Evolutionary conservation across 1,284 basidiomycete species (phyloP).

Genomic region (Melampsora americana): DNA sequence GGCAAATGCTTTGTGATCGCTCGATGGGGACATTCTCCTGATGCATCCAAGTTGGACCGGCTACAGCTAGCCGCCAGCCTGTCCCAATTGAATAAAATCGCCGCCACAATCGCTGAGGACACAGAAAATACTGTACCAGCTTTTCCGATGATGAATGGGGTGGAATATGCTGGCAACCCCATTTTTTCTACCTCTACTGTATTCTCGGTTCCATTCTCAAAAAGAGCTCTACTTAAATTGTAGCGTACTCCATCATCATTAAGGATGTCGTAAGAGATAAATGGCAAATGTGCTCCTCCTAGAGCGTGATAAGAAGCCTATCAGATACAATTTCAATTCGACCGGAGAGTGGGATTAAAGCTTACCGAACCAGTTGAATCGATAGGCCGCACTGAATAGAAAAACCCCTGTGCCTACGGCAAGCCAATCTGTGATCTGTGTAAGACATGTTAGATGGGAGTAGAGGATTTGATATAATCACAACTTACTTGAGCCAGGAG

Average conservation of each 20-base stretch:
- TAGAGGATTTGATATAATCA: background rate
- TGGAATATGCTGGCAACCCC: constrained; percentile 27
- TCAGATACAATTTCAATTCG: background rate
- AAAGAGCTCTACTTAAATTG: constrained; percentile 15
- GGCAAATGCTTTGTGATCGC: background rate
- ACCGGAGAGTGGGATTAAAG: background rate
- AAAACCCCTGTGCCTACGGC: constrained; percentile 26
- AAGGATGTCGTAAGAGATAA: constrained; percentile 37
- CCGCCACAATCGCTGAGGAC: constrained; percentile 21
- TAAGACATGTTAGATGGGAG: background rate
- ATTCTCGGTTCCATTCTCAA: constrained; percentile 30
- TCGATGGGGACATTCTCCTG: background rate
- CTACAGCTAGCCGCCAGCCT: background rate
- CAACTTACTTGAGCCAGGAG: constrained; percentile 26
- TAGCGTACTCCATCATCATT: constrained; percentile 22
- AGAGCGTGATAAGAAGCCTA: background rate
- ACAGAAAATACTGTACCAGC: constrained; percentile 20
- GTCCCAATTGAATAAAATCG: constrained; percentile 22
- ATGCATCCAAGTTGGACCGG: background rate
- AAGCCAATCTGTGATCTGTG: constrained; percentile 34
- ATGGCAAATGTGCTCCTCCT: constrained; percentile 27
- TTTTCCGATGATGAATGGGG: constrained; percentile 20
- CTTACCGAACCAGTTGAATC: constrained; percentile 43
- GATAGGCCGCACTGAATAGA: constrained; percentile 32
- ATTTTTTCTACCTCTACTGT: constrained; percentile 7